Evolutionary conservation across 2,329 filamentous ascomycete species (phyloP).

Genomic region (Colletotrichum destructivum): DNA sequence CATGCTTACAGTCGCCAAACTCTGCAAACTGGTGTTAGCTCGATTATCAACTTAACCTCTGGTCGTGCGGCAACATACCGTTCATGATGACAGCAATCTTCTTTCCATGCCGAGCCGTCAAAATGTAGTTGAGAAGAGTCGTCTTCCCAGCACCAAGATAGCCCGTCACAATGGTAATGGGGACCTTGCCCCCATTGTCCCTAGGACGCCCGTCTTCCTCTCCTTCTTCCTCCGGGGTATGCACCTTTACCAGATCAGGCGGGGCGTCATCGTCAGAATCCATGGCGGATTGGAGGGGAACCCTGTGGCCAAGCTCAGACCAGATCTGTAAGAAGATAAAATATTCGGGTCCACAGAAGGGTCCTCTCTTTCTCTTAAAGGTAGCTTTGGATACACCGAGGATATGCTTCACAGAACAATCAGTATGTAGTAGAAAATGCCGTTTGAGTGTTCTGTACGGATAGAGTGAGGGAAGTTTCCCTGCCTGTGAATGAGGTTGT

Average conservation of each 20-base stretch:
- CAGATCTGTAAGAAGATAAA: constrained; percentile 7
- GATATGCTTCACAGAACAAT: background rate
- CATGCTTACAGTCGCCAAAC: constrained; percentile 81
- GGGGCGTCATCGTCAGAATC: constrained; percentile 77
- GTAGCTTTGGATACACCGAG: background rate
- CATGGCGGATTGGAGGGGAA: constrained; percentile 59
- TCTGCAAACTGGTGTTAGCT: constrained; percentile 64
- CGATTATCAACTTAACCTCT: background rate
- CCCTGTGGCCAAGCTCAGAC: constrained; percentile 35
- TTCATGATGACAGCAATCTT: constrained; percentile 99
- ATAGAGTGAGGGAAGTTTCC: constrained; percentile 5
- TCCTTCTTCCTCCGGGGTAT: constrained; percentile 57
- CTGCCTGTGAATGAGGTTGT: background rate
- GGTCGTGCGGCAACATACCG: constrained; percentile 60
- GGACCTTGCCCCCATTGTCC: constrained; percentile 69
- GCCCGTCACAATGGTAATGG: constrained; percentile 89
- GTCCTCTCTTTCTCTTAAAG: background rate
- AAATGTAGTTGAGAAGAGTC: constrained; percentile 94
- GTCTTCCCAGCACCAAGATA: constrained; percentile 98
- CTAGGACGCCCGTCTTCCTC: constrained; percentile 54
- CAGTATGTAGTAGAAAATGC: background rate
- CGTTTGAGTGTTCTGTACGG: background rate
- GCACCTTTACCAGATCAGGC: constrained; percentile 73
- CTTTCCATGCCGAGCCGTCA: constrained; percentile 95
- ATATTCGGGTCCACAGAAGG: background rate